These are phyloP conservation scores for Pontederia crassipes DNA, from an alignment of 176 grass and related monocot species.

Conservation along the genomic window DNA sequence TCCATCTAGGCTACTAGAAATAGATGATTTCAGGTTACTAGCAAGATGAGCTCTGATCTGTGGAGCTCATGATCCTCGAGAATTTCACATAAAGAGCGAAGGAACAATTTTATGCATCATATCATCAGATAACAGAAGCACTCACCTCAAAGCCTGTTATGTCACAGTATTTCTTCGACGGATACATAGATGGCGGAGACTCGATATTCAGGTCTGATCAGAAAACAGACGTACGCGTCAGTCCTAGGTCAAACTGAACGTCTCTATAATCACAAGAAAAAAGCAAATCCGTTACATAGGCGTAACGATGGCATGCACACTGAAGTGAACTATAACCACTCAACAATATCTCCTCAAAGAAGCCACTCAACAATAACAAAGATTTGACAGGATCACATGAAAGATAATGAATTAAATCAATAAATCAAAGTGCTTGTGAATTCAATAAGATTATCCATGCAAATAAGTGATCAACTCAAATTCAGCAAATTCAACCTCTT, in stretches of 20 bases:
- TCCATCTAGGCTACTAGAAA: too few relatives aligned
- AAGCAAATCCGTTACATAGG: too few relatives aligned
- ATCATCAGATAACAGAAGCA: not conserved
- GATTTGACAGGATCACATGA: not conserved
- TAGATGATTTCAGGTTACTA: too few relatives aligned
- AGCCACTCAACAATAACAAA: not conserved
- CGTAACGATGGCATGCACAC: too few relatives aligned
- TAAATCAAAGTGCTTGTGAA: too few relatives aligned
- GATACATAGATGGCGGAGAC: conserved; percentile 83
- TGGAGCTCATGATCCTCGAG: not conserved
- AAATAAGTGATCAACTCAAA: too few relatives aligned
- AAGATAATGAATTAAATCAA: too few relatives aligned
- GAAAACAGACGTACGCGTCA: not conserved
- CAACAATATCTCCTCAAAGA: too few relatives aligned
- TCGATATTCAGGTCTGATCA: conserved; percentile 79
- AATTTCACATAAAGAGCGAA: not conserved
- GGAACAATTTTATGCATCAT: not conserved
- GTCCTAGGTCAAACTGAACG: not conserved
- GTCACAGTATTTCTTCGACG: conserved; percentile 91
- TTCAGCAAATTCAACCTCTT: too few relatives aligned
- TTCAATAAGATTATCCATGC: too few relatives aligned
- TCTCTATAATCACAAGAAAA: not conserved
- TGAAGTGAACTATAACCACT: too few relatives aligned
- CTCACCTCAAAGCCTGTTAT: conserved; percentile 92
- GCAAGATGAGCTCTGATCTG: too few relatives aligned